Evolutionary conservation across 108 stramenopile genomes (phyloP), one percentile per base, ranked within the genome.

Genomic region (Nannochloropsis salina): DNA sequence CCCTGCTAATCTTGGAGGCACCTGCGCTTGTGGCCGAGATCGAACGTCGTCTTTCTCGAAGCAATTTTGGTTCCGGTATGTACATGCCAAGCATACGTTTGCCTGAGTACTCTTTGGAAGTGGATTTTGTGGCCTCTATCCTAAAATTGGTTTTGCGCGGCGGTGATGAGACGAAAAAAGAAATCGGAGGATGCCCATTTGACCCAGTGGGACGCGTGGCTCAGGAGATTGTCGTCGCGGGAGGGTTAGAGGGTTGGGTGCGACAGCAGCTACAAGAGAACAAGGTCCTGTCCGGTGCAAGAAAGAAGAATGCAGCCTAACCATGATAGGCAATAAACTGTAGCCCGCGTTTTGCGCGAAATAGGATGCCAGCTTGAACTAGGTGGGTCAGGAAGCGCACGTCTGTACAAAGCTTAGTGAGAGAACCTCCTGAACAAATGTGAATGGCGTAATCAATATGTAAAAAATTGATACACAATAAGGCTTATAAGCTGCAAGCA

Each of bases 211-310:
- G 61, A n/a, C 61, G 20, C n/a, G 61, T 74, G 61, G 61, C n/a
- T 15, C 61, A 74, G n/a, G 61, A 74, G 61, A 74, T 74, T 74
- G 61, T 74, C 20, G 61, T 74, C 2, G 61, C 61, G 6, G 61
- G 61, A n/a, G 61, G 61, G 61, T 74, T 74, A n/a, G 61, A 74
- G 61, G 61, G 61, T 15, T 74, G 61, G 61, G 61, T 74, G 61
- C 61, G 61, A 74, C 61, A 2, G 61, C n/a, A n/a, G n/a, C 61
- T 3, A n/a, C 61, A 74, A 74, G 8, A 74, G 61, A 15, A 74
- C 20, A 1, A 15, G 61, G 20, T n/a, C 20, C 61, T n/a, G 1
- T 15, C 61, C 15, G 2, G 61, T 15, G 8, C 61, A n/a, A 6
- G 8, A n/a, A n/a, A 74, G 61, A 74, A 74, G 61, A 74, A 6